phyloP scores from a whole-genome alignment of 164 flowering plant species.

The Akebia trifoliata region DNA sequence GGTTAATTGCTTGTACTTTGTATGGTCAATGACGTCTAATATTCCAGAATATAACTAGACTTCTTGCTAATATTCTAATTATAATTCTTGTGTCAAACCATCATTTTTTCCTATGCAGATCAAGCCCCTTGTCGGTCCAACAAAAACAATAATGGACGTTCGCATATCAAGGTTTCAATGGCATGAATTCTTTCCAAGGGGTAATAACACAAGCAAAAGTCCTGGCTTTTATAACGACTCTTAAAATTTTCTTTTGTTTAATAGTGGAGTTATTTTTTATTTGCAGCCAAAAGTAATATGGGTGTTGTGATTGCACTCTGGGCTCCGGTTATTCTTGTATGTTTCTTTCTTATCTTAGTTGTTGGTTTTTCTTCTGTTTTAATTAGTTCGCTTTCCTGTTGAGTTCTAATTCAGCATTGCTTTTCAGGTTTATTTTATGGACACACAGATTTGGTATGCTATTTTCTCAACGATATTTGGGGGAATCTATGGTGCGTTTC shows the following conservation, averaged over 20 bases:
- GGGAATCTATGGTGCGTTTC: constrained; percentile 95
- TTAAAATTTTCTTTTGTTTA: background rate
- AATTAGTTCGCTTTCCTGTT: too few species aligned
- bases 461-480: constrained; percentile 95
- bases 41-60: too few species aligned
- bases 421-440: constrained; percentile 94
- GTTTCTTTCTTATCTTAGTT: too few species aligned
- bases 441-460: constrained; percentile 98
- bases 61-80: too few species aligned
- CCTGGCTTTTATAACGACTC: background rate
- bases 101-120: too few species aligned
- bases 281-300: constrained; percentile 89
- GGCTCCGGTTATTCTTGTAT: constrained; percentile 94
- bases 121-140: constrained; percentile 82
- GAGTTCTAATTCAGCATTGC: constrained; percentile 5
- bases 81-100: too few species aligned
- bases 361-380: too few species aligned
- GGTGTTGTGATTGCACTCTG: constrained; percentile 93
- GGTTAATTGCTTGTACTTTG: too few species aligned
- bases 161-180: constrained; percentile 48
- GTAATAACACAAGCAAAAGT: constrained; percentile 29
- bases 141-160: constrained; percentile 60
- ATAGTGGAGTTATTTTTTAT: background rate
- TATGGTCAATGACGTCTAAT: too few species aligned
- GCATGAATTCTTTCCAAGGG: constrained; percentile 97